Percentiles rank a stretch among this genome's conserved stretches.
These are phyloP conservation scores for Fusarium acutatum DNA, from an alignment of 2,329 filamentous ascomycete species.

Conservation along the genomic window DNA sequence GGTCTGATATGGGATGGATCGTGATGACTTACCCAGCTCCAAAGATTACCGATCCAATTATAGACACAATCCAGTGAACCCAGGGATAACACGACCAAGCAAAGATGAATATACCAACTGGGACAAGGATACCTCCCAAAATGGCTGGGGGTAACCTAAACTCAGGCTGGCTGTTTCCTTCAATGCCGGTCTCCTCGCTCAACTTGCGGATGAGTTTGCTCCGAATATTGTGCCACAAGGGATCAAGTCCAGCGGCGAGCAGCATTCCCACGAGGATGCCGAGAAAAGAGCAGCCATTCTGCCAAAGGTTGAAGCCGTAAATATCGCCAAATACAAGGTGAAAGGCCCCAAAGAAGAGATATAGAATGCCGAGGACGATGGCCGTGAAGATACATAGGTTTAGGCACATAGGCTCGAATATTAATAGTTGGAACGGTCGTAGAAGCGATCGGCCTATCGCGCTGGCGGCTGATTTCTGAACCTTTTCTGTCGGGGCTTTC, in stretches of 20 bases:
- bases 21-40: conserved; percentile 68
- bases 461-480: conserved; percentile 70
- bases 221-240: conserved; percentile 72
- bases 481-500: conserved; percentile 79
- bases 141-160: conserved; percentile 83
- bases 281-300: conserved; percentile 81
- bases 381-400: conserved; percentile 84
- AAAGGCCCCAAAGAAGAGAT: conserved; percentile 92
- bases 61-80: conserved; percentile 80
- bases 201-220: conserved; percentile 63
- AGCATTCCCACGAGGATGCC: conserved; percentile 76
- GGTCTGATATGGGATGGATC: conserved; percentile 48
- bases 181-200: conserved; percentile 58
- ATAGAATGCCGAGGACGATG: conserved; percentile 85
- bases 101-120: conserved; percentile 86
- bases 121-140: conserved; percentile 78
- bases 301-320: conserved; percentile 81
- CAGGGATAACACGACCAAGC: conserved; percentile 81
- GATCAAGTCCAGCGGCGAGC: conserved; percentile 67
- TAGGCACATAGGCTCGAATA: conserved; percentile 86
- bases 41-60: conserved; percentile 77
- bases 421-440: conserved; percentile 81
- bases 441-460: conserved; percentile 68
- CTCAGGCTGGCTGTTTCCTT: conserved; percentile 79
- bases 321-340: conserved; percentile 78